Conservation (phyloP, 2,329 filamentous ascomycete genomes). For the Xylaria sp. region DNA sequence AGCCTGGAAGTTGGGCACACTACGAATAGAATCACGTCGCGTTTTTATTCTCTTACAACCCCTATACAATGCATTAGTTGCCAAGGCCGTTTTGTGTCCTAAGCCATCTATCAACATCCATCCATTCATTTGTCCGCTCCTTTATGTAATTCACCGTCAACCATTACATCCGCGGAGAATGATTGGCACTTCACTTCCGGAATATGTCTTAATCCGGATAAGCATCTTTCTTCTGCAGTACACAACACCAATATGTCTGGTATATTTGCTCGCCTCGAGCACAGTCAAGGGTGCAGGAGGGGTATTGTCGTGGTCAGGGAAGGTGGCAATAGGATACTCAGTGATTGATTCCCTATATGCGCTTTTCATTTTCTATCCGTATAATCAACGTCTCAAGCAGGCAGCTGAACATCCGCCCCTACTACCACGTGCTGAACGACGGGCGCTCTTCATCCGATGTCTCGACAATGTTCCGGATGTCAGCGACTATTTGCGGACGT, state of each 20-base stretch:
- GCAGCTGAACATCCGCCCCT: slow-evolving; percentile 56
- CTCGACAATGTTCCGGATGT: slow-evolving; percentile 64
- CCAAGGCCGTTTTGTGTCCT: background rate
- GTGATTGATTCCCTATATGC: slow-evolving; percentile 57
- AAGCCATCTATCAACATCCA: background rate
- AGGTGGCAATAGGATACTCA: slow-evolving; percentile 48
- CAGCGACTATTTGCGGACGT: slow-evolving; percentile 68
- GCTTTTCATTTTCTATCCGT: slow-evolving; percentile 57
- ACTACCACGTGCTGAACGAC: slow-evolving; percentile 60
- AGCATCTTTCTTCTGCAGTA: slow-evolving; percentile 58
- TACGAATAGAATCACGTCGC: background rate
- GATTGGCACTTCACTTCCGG: slow-evolving; percentile 50
- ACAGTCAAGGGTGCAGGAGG: slow-evolving; percentile 36
- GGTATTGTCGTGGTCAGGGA: slow-evolving; percentile 39
- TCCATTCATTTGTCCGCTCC: background rate
- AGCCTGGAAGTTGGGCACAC: too few relatives aligned
- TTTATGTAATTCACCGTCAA: background rate
- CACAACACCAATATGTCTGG: slow-evolving; percentile 55
- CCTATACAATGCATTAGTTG: background rate
- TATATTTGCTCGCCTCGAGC: slow-evolving; percentile 46
- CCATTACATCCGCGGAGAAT: slow-evolving; percentile 36
- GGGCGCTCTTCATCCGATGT: slow-evolving; percentile 67
- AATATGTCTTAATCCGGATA: slow-evolving; percentile 59
- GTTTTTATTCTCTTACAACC: background rate
- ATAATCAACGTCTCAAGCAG: slow-evolving; percentile 53